Percentiles rank a stretch among this genome's conserved stretches.
Evolutionary conservation across 2,329 filamentous ascomycete species (phyloP).

Genomic region (Pseudogymnoascus sp.): DNA sequence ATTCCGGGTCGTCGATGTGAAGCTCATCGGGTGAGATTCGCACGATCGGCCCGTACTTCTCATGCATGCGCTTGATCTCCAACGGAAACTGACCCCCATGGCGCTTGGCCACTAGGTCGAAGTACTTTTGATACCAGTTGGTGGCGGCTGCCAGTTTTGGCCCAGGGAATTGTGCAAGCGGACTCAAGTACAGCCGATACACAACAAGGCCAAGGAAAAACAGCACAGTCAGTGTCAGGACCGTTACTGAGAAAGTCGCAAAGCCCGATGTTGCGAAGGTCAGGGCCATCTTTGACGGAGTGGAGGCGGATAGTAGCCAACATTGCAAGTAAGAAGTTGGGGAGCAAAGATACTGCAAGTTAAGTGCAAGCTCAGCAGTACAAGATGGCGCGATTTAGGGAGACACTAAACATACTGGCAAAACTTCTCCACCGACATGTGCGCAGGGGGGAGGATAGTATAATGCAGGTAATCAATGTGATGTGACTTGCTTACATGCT

Average conservation of each 20-base stretch:
- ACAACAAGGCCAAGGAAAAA: background rate
- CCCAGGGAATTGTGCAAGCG: slow-evolving; percentile 28
- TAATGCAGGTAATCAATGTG: too few relatives aligned
- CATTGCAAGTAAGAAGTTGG: too few relatives aligned
- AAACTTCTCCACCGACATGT: too few relatives aligned
- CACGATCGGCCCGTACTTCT: slow-evolving; percentile 19
- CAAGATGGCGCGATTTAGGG: too few relatives aligned
- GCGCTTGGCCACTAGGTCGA: slow-evolving; percentile 13
- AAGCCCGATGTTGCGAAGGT: background rate
- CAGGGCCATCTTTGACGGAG: background rate
- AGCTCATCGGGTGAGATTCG: slow-evolving; percentile 17
- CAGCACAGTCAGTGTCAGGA: background rate
- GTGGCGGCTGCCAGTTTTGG: slow-evolving; percentile 28
- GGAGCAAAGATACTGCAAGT: too few relatives aligned
- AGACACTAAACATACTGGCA: too few relatives aligned
- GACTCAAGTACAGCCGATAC: slow-evolving; percentile 28
- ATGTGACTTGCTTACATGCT: too few relatives aligned
- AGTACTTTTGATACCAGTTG: slow-evolving; percentile 22
- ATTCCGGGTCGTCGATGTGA: slow-evolving; percentile 25
- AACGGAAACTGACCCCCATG: slow-evolving; percentile 12
- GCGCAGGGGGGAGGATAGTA: too few relatives aligned
- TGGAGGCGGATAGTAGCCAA: too few relatives aligned
- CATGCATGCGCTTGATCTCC: slow-evolving; percentile 21
- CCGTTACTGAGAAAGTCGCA: background rate
- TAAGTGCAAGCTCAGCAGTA: too few relatives aligned